Evolutionary conservation across 1,139 yeast species (phyloP).

Genomic region (Kurtzmaniella natalensis): DNA sequence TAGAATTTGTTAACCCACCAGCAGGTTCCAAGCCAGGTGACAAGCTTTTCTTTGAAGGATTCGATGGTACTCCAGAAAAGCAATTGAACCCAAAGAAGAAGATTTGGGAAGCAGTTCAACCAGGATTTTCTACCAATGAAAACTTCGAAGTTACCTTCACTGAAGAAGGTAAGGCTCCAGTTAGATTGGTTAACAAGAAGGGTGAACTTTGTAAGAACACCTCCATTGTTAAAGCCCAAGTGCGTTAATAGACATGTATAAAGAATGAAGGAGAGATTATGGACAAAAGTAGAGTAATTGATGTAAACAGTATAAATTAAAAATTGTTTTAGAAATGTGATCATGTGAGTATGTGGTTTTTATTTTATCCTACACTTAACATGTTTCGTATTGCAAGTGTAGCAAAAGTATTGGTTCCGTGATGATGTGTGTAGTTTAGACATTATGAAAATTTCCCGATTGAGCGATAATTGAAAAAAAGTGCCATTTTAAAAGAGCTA

Average conservation of each 20-base stretch:
- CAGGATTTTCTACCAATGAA: conserved; percentile 78
- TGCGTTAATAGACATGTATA: conserved; percentile 16
- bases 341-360: too few relatives aligned
- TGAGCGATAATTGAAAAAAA: too few relatives aligned
- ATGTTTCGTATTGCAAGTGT: too few relatives aligned
- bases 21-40: conserved; percentile 95
- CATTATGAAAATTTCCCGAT: too few relatives aligned
- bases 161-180: conserved; percentile 75
- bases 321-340: too few relatives aligned
- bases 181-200: conserved; percentile 69
- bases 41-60: conserved; percentile 90
- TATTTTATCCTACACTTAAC: too few relatives aligned
- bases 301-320: too few relatives aligned
- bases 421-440: too few relatives aligned
- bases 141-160: conserved; percentile 74
- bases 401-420: too few relatives aligned
- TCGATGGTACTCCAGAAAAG: conserved; percentile 82
- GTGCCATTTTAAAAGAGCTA: too few relatives aligned
- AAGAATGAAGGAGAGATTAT: not conserved
- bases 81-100: conserved; percentile 98
- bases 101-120: conserved; percentile 94
- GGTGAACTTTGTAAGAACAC: conserved; percentile 72
- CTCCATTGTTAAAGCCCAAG: conserved; percentile 64
- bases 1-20: conserved; percentile 95
- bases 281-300: not conserved